Evolutionary conservation across 805 yeast species (phyloP).

Genomic region (Metschnikowia lachancei): DNA sequence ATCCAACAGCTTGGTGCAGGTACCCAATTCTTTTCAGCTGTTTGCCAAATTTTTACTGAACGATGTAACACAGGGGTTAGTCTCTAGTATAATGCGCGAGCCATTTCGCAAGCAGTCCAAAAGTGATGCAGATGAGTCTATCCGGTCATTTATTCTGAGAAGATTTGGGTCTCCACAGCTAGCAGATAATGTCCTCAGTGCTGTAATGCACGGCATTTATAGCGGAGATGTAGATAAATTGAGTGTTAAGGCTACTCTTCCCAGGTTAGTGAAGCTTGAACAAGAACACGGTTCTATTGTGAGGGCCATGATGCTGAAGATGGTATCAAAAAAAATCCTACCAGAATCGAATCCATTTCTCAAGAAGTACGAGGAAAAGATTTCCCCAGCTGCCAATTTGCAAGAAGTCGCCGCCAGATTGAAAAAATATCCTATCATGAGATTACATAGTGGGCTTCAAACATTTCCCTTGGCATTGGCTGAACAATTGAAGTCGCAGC

Average conservation of each 20-base stretch:
- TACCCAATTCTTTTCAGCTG: constrained; percentile 45
- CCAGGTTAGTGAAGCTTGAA: constrained; percentile 57
- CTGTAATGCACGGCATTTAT: constrained; percentile 83
- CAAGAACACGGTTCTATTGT: constrained; percentile 56
- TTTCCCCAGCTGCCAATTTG: constrained; percentile 44
- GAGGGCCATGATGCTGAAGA: constrained; percentile 40
- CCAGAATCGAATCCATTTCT: constrained; percentile 21
- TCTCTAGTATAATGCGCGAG: constrained; percentile 49
- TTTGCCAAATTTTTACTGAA: constrained; percentile 34
- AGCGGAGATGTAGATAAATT: constrained; percentile 66
- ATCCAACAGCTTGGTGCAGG: constrained; percentile 48
- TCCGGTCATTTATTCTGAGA: constrained; percentile 62
- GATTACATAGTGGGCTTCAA: constrained; percentile 55
- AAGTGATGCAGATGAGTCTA: constrained; percentile 59
- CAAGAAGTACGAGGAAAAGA: constrained; percentile 35
- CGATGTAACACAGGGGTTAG: constrained; percentile 45
- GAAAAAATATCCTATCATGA: constrained; percentile 59
- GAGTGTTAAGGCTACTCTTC: constrained; percentile 63
- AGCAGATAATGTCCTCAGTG: constrained; percentile 65
- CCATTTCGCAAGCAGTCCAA: constrained; percentile 37
- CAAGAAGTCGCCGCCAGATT: constrained; percentile 34
- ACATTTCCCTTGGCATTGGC: constrained; percentile 47
- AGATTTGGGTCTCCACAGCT: constrained; percentile 59
- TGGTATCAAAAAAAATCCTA: constrained; percentile 14
- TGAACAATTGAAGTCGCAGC: constrained; percentile 31